A percentile compares a stretch with the other conserved stretches of the same genome.
These are phyloP conservation scores for Aspergillus pseudoglaucus DNA, from an alignment of 2,329 filamentous ascomycete species.

Conservation along the genomic window DNA sequence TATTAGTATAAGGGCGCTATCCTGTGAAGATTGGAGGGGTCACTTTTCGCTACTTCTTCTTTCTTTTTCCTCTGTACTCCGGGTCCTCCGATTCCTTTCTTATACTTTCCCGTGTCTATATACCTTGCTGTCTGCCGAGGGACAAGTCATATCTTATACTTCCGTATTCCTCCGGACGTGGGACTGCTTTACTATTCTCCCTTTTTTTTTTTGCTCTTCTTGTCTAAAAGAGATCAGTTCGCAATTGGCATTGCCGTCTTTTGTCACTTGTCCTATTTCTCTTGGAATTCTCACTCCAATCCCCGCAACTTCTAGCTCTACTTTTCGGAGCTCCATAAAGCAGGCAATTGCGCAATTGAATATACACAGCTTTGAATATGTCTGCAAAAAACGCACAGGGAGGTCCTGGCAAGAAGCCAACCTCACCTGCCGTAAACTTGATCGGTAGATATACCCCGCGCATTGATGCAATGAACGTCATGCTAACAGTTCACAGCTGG, in stretches of 20 bases:
- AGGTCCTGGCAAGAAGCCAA: slow-evolving; percentile 57
- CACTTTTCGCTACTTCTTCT: neutral
- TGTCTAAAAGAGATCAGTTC: slow-evolving; percentile 2
- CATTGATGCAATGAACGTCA: neutral
- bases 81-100: neutral
- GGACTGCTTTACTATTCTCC: slow-evolving; percentile 6
- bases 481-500: slow-evolving; percentile 58
- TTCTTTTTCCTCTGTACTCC: slow-evolving; percentile 4
- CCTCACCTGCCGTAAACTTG: slow-evolving; percentile 81
- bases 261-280: slow-evolving; percentile 1
- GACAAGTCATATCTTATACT: slow-evolving; percentile 21
- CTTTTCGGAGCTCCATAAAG: neutral
- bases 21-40: neutral
- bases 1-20: slow-evolving; percentile 1
- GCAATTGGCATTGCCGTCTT: neutral
- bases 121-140: slow-evolving; percentile 10
- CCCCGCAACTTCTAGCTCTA: neutral
- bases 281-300: neutral
- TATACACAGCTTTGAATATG: slow-evolving; percentile 36
- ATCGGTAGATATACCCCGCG: slow-evolving; percentile 57
- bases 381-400: slow-evolving; percentile 54
- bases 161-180: slow-evolving; percentile 27
- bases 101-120: neutral
- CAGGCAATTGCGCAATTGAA: neutral
- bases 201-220: slow-evolving; percentile 1